Conservation (phyloP, 1,284 basidiomycete genomes). For the Ceratobasidium papillatum region DNA sequence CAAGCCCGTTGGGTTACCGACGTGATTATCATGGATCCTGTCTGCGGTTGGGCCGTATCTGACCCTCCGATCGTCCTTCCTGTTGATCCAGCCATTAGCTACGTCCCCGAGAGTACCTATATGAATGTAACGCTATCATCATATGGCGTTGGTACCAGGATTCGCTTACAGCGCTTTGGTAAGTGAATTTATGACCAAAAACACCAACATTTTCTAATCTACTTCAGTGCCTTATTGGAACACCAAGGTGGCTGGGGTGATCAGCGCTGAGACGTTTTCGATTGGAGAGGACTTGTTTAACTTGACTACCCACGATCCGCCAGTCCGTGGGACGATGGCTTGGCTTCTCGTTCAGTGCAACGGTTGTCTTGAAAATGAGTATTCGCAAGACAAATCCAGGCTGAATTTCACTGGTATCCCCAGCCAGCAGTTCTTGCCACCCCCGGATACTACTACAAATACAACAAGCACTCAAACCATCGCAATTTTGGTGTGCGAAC, state of each 20-base stretch:
- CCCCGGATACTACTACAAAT: neutral
- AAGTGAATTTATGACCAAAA: neutral
- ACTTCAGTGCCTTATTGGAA: too few species aligned
- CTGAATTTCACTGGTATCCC: constrained; percentile 27
- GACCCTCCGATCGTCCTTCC: constrained; percentile 1
- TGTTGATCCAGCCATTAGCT: neutral
- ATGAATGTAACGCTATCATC: neutral
- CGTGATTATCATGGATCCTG: constrained; percentile 25
- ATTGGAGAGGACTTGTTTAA: too few species aligned
- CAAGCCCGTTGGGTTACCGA: constrained; percentile 22
- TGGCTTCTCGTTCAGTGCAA: constrained; percentile 31
- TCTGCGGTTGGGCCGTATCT: constrained; percentile 22
- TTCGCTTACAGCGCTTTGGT: neutral
- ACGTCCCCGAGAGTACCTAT: too few species aligned
- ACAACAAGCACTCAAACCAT: neutral
- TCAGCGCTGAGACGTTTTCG: too few species aligned
- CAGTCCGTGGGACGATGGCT: constrained; percentile 7
- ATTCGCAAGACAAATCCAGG: neutral
- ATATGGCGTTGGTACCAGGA: neutral
- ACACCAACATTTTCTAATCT: too few species aligned
- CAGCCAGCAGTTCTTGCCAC: neutral
- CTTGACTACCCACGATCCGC: constrained; percentile 9
- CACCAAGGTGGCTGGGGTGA: too few species aligned
- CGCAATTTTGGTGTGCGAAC: constrained; percentile 25
- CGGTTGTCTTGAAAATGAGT: neutral